A percentile compares a stretch with the other conserved stretches of the same genome.
Conservation (phyloP, 2,329 filamentous ascomycete species). For the Trichothecium roseum region DNA sequence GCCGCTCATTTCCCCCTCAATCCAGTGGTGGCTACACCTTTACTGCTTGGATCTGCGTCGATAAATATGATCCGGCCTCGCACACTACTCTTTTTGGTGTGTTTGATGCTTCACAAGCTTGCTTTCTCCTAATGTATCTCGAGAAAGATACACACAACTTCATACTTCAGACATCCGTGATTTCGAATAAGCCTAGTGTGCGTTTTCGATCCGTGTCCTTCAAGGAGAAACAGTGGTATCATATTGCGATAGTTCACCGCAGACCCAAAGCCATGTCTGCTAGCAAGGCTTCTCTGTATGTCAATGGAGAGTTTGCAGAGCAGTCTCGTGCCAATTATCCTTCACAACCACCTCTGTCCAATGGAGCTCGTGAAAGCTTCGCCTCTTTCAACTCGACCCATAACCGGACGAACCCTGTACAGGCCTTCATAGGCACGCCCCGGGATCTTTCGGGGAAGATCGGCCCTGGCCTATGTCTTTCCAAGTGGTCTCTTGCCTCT, state of each 20-base stretch:
- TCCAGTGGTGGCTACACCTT: slow-evolving; percentile 81
- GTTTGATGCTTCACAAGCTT: slow-evolving; percentile 84
- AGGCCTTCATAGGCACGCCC: slow-evolving; percentile 89
- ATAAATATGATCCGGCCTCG: slow-evolving; percentile 70
- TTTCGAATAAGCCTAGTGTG: slow-evolving; percentile 75
- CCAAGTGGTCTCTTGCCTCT: slow-evolving; percentile 81
- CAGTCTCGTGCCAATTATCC: slow-evolving; percentile 87
- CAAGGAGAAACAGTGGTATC: slow-evolving; percentile 75
- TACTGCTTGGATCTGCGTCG: slow-evolving; percentile 78
- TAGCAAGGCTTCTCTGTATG: slow-evolving; percentile 77
- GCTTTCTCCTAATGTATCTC: slow-evolving; percentile 86
- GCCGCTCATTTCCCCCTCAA: slow-evolving; percentile 72
- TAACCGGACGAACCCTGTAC: slow-evolving; percentile 57
- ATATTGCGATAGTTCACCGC: slow-evolving; percentile 80
- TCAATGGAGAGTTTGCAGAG: slow-evolving; percentile 90
- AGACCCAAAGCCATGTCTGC: slow-evolving; percentile 63
- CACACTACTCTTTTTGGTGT: slow-evolving; percentile 96
- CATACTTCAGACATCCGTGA: slow-evolving; percentile 91
- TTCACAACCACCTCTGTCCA: slow-evolving; percentile 55
- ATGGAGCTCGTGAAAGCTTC: slow-evolving; percentile 56
- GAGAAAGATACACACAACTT: slow-evolving; percentile 90
- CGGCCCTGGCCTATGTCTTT: slow-evolving; percentile 62
- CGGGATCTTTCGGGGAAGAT: slow-evolving; percentile 71
- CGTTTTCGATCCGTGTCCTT: slow-evolving; percentile 82
- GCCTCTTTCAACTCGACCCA: slow-evolving; percentile 53